Base-by-base conservation (phyloP, 345 rosid species). In the Moricandia arvensis region DNA sequence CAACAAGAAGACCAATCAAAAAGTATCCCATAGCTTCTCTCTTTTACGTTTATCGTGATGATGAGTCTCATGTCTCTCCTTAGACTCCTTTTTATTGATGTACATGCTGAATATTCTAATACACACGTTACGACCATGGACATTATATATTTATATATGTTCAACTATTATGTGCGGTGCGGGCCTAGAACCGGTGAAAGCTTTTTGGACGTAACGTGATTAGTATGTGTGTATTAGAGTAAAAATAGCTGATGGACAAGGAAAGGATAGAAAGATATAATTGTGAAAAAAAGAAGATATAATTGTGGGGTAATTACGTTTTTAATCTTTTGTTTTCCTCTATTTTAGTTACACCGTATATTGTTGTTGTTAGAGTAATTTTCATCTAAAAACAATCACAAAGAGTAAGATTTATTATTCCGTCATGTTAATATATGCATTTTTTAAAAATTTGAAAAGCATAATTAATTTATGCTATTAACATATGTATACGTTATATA, bases 21-120 rank as follows among this genome's bases (percentile, higher is more conserved):
- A 71, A 62, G 37, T 33, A 21, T 63, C 71, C 64, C 80, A 77
- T 77, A 38, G 26, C 71, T 70, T 77, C 24, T 63, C 35, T 2
- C 75, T 66, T 18, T 1, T 66, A 13, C 15, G 49, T 8, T 58
- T 74, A 7, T 73, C 3, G 63, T 54, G 53, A 43, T 54, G 53
- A 43, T 43, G 54, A 63, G 57, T 64, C 63, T 18, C 43, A 53
- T 74, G 13, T 30, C 59, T 17, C 71, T 21, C 65, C 64, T 12
- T 63, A 54, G 45, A 51, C 24, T 45, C 31, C 6, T 53, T 59
- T 65, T 64, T 65, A 27, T 68, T 75, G 5, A 47, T 47, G 61
- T 15, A 10, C 24, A 16, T 59, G 57, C 3, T 13, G 29, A 26
- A 18, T 26, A 55, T 27, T 57, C 60, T 11, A 24, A 24, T 34